phyloP scores from a whole-genome alignment of 2,329 filamentous ascomycete genomes.

The Incumbomyces lentus region DNA sequence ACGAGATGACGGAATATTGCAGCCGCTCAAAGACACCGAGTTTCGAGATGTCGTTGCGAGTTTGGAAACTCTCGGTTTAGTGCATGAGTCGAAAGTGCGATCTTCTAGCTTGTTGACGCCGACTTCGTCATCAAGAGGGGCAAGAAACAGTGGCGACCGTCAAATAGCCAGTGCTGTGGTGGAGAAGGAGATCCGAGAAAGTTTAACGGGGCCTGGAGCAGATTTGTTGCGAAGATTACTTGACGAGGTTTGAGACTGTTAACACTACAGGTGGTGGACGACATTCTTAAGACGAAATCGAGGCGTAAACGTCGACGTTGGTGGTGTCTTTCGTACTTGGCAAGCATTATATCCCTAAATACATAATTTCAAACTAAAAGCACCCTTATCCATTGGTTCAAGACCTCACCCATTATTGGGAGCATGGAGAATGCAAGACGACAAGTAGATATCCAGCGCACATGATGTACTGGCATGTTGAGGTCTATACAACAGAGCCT shows the following conservation, averaged over 20 bases:
- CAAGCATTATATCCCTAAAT: too few species aligned
- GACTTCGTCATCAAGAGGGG: conserved; percentile 52
- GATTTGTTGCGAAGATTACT: conserved; percentile 35
- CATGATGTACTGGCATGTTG: too few species aligned
- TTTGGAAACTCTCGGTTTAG: conserved; percentile 74
- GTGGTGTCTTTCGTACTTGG: not conserved
- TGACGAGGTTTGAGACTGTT: conserved; percentile 11
- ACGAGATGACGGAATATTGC: conserved; percentile 67
- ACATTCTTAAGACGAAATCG: too few species aligned
- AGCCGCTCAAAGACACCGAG: conserved; percentile 80
- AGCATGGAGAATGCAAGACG: too few species aligned
- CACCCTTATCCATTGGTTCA: too few species aligned
- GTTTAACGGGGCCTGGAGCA: conserved; percentile 49
- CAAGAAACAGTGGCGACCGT: conserved; percentile 57
- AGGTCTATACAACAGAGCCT: too few species aligned
- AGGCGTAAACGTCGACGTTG: not conserved
- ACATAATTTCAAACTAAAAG: too few species aligned
- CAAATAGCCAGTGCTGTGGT: conserved; percentile 67
- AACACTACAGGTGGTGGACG: too few species aligned
- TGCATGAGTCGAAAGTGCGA: conserved; percentile 61
- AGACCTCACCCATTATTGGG: too few species aligned
- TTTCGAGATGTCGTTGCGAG: conserved; percentile 88
- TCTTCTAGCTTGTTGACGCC: conserved; percentile 54
- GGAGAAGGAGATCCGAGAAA: conserved; percentile 66
- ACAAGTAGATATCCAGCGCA: too few species aligned